A percentile compares a stretch with the other conserved stretches of the same genome.
Evolutionary conservation across 2,329 filamentous ascomycete species (phyloP).

Genomic region (Periconia sp.): DNA sequence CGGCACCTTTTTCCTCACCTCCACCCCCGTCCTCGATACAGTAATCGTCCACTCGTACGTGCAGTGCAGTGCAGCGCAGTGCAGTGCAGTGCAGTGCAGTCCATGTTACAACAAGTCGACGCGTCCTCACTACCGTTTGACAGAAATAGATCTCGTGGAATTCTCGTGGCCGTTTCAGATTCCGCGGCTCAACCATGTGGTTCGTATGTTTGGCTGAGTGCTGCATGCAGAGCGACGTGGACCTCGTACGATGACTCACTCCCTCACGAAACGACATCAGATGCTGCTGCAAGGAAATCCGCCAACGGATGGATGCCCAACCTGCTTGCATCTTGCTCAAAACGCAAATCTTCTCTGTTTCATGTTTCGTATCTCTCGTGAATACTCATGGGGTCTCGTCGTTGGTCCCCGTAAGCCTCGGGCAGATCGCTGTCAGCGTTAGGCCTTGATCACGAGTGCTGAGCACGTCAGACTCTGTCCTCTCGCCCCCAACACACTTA

Average conservation of each 20-base stretch:
- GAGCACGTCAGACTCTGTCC: constrained; percentile 2
- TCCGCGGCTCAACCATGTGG: constrained; percentile 22
- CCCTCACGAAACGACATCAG: constrained; percentile 14
- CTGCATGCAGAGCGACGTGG: constrained; percentile 38
- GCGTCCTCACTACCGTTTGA: constrained; percentile 22
- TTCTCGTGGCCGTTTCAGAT: constrained; percentile 30
- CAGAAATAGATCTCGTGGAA: not conserved
- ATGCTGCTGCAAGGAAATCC: constrained; percentile 6
- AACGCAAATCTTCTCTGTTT: constrained; percentile 2
- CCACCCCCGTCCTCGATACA: constrained; percentile 15
- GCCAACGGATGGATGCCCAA: not conserved
- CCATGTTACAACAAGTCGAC: constrained; percentile 16
- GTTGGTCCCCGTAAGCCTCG: constrained; percentile 10
- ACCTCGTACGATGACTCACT: constrained; percentile 33
- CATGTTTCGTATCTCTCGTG: constrained; percentile 1
- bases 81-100: too few species aligned
- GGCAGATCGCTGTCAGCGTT: constrained; percentile 10
- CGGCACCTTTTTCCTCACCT: constrained; percentile 19
- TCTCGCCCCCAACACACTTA: not conserved
- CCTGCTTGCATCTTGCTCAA: not conserved
- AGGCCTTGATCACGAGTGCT: constrained; percentile 23
- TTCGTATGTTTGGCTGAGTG: constrained; percentile 7
- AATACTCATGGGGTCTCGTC: not conserved
- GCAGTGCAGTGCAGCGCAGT: too few species aligned
- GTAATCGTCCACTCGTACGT: too few species aligned